These are phyloP conservation scores for Xanthoparmelia taractica DNA, from an alignment of 495 filamentous ascomycete species.

Conservation along the genomic window DNA sequence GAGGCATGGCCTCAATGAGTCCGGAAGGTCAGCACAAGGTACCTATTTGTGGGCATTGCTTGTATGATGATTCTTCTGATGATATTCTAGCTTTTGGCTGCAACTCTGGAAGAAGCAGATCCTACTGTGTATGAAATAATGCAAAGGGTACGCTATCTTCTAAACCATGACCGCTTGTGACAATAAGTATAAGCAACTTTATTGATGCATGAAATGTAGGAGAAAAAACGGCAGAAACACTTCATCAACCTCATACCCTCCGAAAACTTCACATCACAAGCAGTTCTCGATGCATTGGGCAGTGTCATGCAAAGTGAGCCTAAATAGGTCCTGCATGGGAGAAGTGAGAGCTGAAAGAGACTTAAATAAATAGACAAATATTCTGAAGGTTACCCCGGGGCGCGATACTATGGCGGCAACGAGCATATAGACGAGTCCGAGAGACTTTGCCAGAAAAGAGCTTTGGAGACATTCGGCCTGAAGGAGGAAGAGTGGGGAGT, in stretches of 20 bases:
- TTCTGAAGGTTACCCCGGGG: constrained; percentile 95
- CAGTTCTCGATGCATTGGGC: constrained; percentile 90
- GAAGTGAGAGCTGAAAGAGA: constrained; percentile 19
- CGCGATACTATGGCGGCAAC: constrained; percentile 95
- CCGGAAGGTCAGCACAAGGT: constrained; percentile 61
- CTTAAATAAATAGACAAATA: constrained; percentile 75
- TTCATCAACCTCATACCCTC: constrained; percentile 99
- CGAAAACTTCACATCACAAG: constrained; percentile 97
- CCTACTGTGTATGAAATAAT: constrained; percentile 79
- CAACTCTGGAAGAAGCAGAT: constrained; percentile 75
- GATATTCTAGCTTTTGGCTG: constrained; percentile 60
- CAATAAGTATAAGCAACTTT: neutral
- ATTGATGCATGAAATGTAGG: constrained; percentile 43
- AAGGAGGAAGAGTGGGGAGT: constrained; percentile 89
- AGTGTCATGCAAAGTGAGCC: constrained; percentile 95
- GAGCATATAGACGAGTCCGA: constrained; percentile 91
- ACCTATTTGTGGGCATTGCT: constrained; percentile 17
- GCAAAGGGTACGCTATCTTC: constrained; percentile 58
- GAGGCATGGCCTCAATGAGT: constrained; percentile 42
- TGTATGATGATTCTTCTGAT: constrained; percentile 14
- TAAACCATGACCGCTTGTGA: neutral
- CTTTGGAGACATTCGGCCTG: constrained; percentile 76
- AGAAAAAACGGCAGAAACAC: constrained; percentile 90
- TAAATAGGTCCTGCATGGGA: neutral
- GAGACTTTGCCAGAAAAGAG: constrained; percentile 79